Percentiles rank a stretch among this genome's conserved stretches.
Conservation (phyloP, 139 green algal genomes). For the Nannochloris sp. region DNA sequence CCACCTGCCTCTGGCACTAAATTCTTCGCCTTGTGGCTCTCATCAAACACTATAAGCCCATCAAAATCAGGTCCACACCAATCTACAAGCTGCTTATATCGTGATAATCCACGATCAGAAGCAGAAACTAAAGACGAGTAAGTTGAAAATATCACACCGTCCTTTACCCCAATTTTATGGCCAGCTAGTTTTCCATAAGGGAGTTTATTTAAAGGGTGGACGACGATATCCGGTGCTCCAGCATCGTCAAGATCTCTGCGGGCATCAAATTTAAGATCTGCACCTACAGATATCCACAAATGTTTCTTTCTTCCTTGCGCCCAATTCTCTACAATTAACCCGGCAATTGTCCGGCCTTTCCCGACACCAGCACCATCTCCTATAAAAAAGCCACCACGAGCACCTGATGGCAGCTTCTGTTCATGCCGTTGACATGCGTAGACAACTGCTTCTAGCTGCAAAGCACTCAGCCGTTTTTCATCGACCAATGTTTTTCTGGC, state of each 20-base stretch:
- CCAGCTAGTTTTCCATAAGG: slow-evolving; percentile 35
- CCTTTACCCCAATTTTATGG: slow-evolving; percentile 34
- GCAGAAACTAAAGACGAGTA: slow-evolving; percentile 67
- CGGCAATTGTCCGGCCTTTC: slow-evolving; percentile 75
- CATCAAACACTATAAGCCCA: slow-evolving; percentile 71
- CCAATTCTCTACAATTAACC: slow-evolving; percentile 81
- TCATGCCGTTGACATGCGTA: slow-evolving; percentile 77
- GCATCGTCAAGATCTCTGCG: slow-evolving; percentile 51
- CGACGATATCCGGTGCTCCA: slow-evolving; percentile 23
- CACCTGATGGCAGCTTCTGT: slow-evolving; percentile 33
- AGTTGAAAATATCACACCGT: slow-evolving; percentile 78
- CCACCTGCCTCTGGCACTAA: slow-evolving; percentile 43
- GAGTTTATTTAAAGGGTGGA: slow-evolving; percentile 22
- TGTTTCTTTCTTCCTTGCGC: slow-evolving; percentile 46
- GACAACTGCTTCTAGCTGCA: slow-evolving; percentile 82
- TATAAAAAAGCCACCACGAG: slow-evolving; percentile 48
- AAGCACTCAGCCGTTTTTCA: slow-evolving; percentile 36
- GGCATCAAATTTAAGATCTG: slow-evolving; percentile 57
- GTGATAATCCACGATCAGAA: not conserved
- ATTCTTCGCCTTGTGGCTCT: slow-evolving; percentile 84
- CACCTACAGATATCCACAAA: slow-evolving; percentile 63
- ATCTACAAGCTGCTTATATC: slow-evolving; percentile 58
- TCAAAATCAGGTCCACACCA: slow-evolving; percentile 64
- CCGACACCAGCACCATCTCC: slow-evolving; percentile 51
- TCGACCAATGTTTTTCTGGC: slow-evolving; percentile 25